Evolutionary conservation across 116 monocot genomes (phyloP).

Genomic region (Cymodocea nodosa): DNA sequence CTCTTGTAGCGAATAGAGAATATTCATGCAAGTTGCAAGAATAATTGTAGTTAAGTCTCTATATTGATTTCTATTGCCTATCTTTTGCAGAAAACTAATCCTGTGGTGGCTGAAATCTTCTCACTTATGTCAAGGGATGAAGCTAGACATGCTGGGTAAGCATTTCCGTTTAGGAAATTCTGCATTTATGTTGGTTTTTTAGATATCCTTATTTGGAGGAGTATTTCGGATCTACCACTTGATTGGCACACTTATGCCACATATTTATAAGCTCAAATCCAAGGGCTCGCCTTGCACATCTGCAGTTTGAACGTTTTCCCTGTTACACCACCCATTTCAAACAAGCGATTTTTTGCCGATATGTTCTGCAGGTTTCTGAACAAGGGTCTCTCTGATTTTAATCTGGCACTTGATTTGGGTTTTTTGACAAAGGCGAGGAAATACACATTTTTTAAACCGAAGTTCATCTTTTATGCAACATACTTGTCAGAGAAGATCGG

Average conservation of each 20-base stretch:
- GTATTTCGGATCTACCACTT: too few relatives aligned
- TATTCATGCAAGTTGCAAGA: too few relatives aligned
- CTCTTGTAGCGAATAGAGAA: too few relatives aligned
- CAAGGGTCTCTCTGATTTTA: slow-evolving; percentile 93
- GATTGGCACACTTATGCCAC: too few relatives aligned
- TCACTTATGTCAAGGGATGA: slow-evolving; percentile 99
- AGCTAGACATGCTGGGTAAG: slow-evolving; percentile 97
- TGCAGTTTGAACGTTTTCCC: neutral
- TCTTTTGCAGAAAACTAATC: slow-evolving; percentile 86
- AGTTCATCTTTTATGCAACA: slow-evolving; percentile 97
- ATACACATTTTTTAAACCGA: slow-evolving; percentile 99
- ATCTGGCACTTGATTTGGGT: slow-evolving; percentile 81
- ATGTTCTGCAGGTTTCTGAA: slow-evolving; percentile 61
- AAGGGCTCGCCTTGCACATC: neutral
- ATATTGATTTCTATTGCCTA: neutral
- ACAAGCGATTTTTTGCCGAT: too few relatives aligned
- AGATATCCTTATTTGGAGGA: too few relatives aligned
- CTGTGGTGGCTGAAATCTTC: slow-evolving; percentile 93
- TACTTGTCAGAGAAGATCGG: slow-evolving; percentile 97
- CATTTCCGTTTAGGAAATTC: neutral
- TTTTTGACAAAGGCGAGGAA: slow-evolving; percentile 94
- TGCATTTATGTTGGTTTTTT: too few relatives aligned
- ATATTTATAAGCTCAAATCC: neutral
- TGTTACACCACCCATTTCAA: neutral
- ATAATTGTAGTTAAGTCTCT: too few relatives aligned